Evolutionary conservation across 2,329 filamentous ascomycete species (phyloP).

Genomic region (Fusarium scirpi): DNA sequence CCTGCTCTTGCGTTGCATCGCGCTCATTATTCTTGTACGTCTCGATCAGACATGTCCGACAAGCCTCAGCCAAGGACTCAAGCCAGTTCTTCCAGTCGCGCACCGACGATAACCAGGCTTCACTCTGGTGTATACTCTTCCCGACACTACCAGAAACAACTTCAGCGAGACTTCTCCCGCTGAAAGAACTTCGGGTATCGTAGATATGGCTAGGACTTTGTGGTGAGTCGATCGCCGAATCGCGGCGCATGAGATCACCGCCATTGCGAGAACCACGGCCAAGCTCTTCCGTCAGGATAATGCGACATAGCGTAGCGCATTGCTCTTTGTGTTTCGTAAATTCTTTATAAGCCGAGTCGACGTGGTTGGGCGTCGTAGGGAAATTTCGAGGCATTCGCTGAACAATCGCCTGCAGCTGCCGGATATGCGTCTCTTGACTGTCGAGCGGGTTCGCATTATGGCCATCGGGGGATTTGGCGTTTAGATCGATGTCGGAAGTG

Average conservation of each 20-base stretch:
- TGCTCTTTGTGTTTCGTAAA: conserved; percentile 58
- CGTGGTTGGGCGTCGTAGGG: conserved; percentile 51
- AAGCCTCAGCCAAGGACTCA: conserved; percentile 56
- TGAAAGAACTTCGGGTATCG: conserved; percentile 55
- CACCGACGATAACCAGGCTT: conserved; percentile 55
- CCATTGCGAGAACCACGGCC: conserved; percentile 43
- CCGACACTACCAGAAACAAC: conserved; percentile 45
- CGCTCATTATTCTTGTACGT: conserved; percentile 61
- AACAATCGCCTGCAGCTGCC: conserved; percentile 52
- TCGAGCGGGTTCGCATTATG: conserved; percentile 46
- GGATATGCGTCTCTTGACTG: conserved; percentile 50
- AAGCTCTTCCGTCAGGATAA: conserved; percentile 57
- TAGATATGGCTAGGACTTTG: conserved; percentile 48
- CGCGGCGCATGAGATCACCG: conserved; percentile 45
- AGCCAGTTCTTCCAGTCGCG: conserved; percentile 60
- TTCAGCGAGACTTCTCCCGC: conserved; percentile 52
- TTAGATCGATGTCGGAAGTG: conserved; percentile 47
- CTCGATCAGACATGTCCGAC: conserved; percentile 56
- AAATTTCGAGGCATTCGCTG: conserved; percentile 52
- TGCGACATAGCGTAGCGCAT: conserved; percentile 56
- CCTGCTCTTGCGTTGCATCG: conserved; percentile 57
- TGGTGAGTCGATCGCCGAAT: conserved; percentile 50
- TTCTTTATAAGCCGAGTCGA: conserved; percentile 60
- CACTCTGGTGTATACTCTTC: conserved; percentile 45
- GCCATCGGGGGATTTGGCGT: conserved; percentile 42